Base-by-base conservation (phyloP, 2,329 filamentous ascomycete species). In the Penicillium hesseltinei region DNA sequence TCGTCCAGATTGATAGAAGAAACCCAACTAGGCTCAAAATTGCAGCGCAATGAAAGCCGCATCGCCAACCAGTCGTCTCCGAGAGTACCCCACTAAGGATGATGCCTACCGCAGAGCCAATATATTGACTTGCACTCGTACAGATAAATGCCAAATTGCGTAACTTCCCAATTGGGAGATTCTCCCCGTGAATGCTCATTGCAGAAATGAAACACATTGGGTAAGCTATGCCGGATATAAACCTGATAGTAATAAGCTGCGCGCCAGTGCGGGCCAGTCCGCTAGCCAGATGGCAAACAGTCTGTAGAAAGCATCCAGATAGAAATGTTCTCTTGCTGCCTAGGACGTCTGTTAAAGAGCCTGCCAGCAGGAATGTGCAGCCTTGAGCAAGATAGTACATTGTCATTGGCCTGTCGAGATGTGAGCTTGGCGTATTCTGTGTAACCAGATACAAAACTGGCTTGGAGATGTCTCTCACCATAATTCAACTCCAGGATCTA, bases 131-230 rank as follows among this genome's bases (percentile, higher is more conserved):
- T 27, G 75, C 73, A 1, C 81, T 80, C 59, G 82, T 73, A 10
- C 74, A 73, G 0, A 79, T 77, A 62, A 83, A 82, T 2, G 77
- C 80, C 29, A 82, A 72, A 59, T 83, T 82, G 13, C 81, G 71
- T 36, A 71, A 65, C 44, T 74, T 75, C 17, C 79, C 80, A 31
- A 70, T 66, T 1, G 75, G 76, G 25, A 81, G 77, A 44, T 43
- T 19, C 7, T 55, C 38, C 8, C 19, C 27, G 8, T 57, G 44
- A 10, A 57, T 54, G 25, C 23, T 44, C 33, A 38, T 51, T 6
- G 54, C 51, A 2, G 61, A 60, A 27, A 64, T 45, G 1, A 62
- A 45, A 43, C 58, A 52, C 48, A 58, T 48, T 29, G 58, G 29
- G 38, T 58, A 44, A 44, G 56, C 35, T 48, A 51, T 23, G 27